Percentiles rank a stretch among this genome's conserved stretches.
These are phyloP conservation scores for Mesotaenium endlicherianum DNA, from an alignment of 139 green algal species.

Conservation along the genomic window DNA sequence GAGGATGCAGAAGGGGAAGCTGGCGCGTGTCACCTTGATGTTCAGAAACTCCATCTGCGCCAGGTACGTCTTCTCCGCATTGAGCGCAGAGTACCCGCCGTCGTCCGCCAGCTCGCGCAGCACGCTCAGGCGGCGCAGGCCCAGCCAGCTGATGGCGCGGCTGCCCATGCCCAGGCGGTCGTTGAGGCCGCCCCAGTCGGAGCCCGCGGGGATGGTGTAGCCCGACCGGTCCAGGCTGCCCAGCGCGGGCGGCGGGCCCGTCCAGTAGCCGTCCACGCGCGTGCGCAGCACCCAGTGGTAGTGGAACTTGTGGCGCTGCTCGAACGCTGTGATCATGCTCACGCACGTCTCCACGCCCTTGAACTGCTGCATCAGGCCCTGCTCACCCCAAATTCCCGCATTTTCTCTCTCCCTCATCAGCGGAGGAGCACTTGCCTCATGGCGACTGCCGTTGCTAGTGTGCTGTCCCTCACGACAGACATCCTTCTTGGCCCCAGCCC, in stretches of 20 bases:
- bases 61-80: constrained; percentile 20
- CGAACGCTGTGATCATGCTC: constrained; percentile 11
- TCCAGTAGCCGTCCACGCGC: constrained; percentile 40
- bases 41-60: constrained; percentile 21
- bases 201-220: constrained; percentile 32
- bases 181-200: constrained; percentile 41
- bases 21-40: constrained; percentile 2
- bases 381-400: too few relatives aligned
- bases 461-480: too few relatives aligned
- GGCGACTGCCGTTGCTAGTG: too few relatives aligned
- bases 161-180: constrained; percentile 40
- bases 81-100: constrained; percentile 9
- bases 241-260: constrained; percentile 16
- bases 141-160: constrained; percentile 1
- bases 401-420: too few relatives aligned
- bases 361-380: constrained; percentile 50
- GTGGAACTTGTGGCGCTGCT: neutral
- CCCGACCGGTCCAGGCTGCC: neutral
- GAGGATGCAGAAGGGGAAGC: constrained; percentile 45
- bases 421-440: too few relatives aligned
- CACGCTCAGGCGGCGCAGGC: constrained; percentile 12
- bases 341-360: constrained; percentile 37
- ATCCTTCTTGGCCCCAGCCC: too few relatives aligned
- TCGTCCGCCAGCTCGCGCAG: constrained; percentile 9
- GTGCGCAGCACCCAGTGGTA: constrained; percentile 45